Evolutionary conservation across 140 eudicot species (phyloP), one percentile per base, ranked within the genome.

Genomic region (Stevia rebaudiana): DNA sequence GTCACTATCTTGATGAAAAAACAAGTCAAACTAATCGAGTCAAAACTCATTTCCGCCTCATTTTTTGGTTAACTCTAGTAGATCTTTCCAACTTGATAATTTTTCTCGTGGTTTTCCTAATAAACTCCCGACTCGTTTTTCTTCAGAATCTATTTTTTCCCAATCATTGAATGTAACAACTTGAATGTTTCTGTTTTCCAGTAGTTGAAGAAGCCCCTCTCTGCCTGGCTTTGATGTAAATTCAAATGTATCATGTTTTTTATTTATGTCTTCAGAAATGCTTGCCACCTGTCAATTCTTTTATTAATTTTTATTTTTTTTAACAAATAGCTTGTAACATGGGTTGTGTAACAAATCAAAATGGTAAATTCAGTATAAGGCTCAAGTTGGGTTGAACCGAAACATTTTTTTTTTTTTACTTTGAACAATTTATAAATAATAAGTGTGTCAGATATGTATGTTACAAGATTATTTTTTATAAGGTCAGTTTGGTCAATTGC

Each of bases 141-240:
- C 98, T 83, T 92, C 94, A 7, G 51, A 40, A 59, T 92, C 96
- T 53, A 92, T 88, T 79, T 88, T 92, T 80, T 78, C 86, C 99
- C 99, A 85, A 58, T 63, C 87, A 57, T 70, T 78, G 50, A 85
- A 81, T 8, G 88, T 73, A 73, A 92, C 73, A 25, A 73, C 73
- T 61, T 61, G 70, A 18, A 78, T 77, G 12, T 79, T 92, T 63
- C 89, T 84, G 28, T 61, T 64, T 64, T 85, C 90, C 49, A 91
- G 75, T 37, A 88, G 65, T 9, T 78, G 75, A 41, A 77, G 51
- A 22, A 88, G 98, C 31, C 97, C 95, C 35, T 80, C 83, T 60
- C 87, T 81, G 22, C 97, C 95, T 3, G 89, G 81, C 80, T 80
- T 84, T 15, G 61, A 57, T 51, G 57, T 60, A 48, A 74, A 73